A percentile compares a stretch with the other conserved stretches of the same genome.
phyloP scores from a whole-genome alignment of 176 grass and related monocot species.

The Stipa capillata region DNA sequence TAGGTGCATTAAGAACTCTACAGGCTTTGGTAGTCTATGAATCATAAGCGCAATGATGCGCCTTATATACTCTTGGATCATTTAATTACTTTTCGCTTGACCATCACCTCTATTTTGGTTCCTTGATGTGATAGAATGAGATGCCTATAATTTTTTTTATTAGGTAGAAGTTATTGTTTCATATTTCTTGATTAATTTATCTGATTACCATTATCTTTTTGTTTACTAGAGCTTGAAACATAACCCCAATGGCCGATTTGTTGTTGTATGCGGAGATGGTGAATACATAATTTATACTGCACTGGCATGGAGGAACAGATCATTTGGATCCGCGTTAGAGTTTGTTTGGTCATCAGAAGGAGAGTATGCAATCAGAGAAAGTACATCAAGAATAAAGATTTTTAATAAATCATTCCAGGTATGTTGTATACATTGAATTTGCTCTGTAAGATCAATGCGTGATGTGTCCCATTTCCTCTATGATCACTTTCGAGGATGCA shows the following conservation, averaged over 20 bases:
- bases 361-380: slow-evolving; percentile 93
- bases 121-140: not conserved
- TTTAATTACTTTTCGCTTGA: not conserved
- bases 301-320: slow-evolving; percentile 97
- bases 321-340: slow-evolving; percentile 88
- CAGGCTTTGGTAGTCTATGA: not conserved
- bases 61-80: not conserved
- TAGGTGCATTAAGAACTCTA: not conserved
- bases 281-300: slow-evolving; percentile 98
- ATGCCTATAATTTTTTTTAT: not conserved
- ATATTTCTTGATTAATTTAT: slow-evolving; percentile 1
- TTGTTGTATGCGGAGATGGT: slow-evolving; percentile 95
- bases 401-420: slow-evolving; percentile 96
- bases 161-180: not conserved
- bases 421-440: not conserved
- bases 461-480: not conserved
- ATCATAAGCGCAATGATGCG: not conserved
- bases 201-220: slow-evolving; percentile 19
- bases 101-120: not conserved
- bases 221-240: slow-evolving; percentile 89
- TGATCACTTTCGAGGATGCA: not conserved
- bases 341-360: slow-evolving; percentile 94
- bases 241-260: slow-evolving; percentile 95
- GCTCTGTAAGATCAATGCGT: not conserved
- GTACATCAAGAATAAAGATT: slow-evolving; percentile 87